Conservation (phyloP, 163 green algal genomes). For the Prototheca cutis region DNA sequence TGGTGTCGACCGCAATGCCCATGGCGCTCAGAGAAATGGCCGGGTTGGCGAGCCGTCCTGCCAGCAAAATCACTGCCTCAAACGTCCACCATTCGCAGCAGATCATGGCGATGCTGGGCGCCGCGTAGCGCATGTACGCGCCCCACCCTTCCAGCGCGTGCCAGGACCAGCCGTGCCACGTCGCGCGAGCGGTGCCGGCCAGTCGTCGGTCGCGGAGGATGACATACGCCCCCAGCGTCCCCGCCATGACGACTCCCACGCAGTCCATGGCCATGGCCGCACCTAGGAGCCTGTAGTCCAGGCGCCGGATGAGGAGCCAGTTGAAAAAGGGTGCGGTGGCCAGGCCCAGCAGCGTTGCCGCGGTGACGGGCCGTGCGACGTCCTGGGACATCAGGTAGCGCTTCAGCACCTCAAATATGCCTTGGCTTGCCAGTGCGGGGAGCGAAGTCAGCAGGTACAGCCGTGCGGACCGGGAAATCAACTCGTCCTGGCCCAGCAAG, state of each 20-base stretch:
- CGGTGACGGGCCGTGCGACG: neutral
- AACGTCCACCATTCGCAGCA: slow-evolving; percentile 20
- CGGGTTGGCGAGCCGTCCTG: slow-evolving; percentile 14
- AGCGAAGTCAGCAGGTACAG: slow-evolving; percentile 13
- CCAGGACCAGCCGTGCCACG: slow-evolving; percentile 18
- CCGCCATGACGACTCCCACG: slow-evolving; percentile 15
- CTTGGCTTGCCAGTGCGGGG: slow-evolving; percentile 1
- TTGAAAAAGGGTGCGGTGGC: slow-evolving; percentile 27
- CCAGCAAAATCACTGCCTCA: slow-evolving; percentile 17
- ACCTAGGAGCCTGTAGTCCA: neutral
- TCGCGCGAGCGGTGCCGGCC: slow-evolving; percentile 16
- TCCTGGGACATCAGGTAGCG: slow-evolving; percentile 18
- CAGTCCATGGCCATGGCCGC: slow-evolving; percentile 2
- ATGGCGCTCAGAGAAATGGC: slow-evolving; percentile 4
- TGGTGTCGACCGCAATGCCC: slow-evolving; percentile 13
- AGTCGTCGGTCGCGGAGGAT: slow-evolving; percentile 19
- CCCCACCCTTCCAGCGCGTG: neutral
- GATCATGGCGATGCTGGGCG: slow-evolving; percentile 6
- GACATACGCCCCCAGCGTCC: slow-evolving; percentile 13
- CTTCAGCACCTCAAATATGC: slow-evolving; percentile 19
- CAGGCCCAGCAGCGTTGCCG: slow-evolving; percentile 4
- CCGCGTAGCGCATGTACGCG: neutral
- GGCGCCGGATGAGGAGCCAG: slow-evolving; percentile 26
- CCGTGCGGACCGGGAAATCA: slow-evolving; percentile 10
- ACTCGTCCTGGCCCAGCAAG: slow-evolving; percentile 10